Base-by-base conservation (phyloP, 75 land plant species). In the Selaginella moellendorffii region DNA sequence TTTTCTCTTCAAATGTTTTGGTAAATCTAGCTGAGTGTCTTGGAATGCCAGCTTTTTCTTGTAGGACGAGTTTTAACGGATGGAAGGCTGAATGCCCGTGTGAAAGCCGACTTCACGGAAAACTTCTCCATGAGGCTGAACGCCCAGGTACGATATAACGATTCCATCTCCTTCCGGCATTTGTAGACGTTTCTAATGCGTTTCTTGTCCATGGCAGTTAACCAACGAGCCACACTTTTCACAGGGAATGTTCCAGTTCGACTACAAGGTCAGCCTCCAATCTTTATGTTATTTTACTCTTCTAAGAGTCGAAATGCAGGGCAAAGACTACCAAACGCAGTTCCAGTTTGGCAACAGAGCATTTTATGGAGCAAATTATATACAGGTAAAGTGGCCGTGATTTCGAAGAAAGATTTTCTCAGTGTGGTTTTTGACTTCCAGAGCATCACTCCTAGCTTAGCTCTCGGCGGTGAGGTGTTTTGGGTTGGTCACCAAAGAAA, bases 401-500 rank as follows among this genome's bases (percentile, higher is more conserved):
- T 24, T 1, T 70, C 31, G 28, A 29, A 8, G 52, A 1, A 1
- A 54, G 12, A 23, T 1, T 52, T 0, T 30, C 1, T 9, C 1
- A 26, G 5, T 64, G 8, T 19, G 5, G 1, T 29, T 5, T 56
- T 5, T 56, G 59, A 9, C 9, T 21, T 78, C 66, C 81, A 95
- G 97, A 95, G 91, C 76, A 85, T 95, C 56, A 63, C 97, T 1
- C 97, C 97, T 54, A 54, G 81, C 62, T 63, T 95, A 61, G 82
- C 99, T 29, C 59, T 95, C 69, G 99, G 99, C 54, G 84, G 90
- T 64, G 99, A 90, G 73, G 81, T 83, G 24, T 95, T 95, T 72
- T 95, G 99, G 99, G 74, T 87, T 75, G 99, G 97, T 24, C 99
- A 95, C 54, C 99, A 90, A 66, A 71, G 97, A 26, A 95, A 86